Conservation (phyloP, 2,329 filamentous ascomycete genomes). For the Trichoderma afroharzianum region DNA sequence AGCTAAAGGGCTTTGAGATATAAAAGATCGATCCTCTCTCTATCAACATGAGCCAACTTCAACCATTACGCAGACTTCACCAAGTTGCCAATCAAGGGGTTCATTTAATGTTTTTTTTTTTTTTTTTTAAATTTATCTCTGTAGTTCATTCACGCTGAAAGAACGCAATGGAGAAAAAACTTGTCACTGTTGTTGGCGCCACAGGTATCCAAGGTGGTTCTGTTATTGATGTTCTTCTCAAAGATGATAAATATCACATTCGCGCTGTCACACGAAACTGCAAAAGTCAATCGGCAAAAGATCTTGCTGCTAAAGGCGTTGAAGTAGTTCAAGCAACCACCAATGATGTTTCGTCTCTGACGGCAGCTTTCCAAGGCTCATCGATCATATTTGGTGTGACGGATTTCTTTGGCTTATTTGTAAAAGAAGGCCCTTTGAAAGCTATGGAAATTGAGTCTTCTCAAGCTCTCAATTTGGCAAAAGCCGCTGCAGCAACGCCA, state of each 20-base stretch:
- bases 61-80: neutral
- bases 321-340: neutral
- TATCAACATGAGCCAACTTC: neutral
- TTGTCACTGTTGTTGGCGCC: neutral
- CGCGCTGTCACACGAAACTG: neutral
- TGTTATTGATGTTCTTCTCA: neutral
- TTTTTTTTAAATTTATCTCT: neutral
- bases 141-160: neutral
- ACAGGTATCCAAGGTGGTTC: neutral
- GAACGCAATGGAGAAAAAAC: neutral
- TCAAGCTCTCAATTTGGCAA: neutral
- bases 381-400: neutral
- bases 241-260: neutral
- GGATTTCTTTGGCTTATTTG: neutral
- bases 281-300: neutral
- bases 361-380: neutral
- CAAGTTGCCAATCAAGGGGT: neutral
- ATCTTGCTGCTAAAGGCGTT: neutral
- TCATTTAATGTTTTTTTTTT: neutral
- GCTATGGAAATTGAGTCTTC: neutral
- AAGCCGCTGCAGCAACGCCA: neutral
- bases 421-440: neutral
- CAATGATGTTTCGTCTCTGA: neutral
- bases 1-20: neutral
- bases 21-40: neutral